phyloP scores from a whole-genome alignment of 75 land plant genomes.

The Sequoia sempervirens region DNA sequence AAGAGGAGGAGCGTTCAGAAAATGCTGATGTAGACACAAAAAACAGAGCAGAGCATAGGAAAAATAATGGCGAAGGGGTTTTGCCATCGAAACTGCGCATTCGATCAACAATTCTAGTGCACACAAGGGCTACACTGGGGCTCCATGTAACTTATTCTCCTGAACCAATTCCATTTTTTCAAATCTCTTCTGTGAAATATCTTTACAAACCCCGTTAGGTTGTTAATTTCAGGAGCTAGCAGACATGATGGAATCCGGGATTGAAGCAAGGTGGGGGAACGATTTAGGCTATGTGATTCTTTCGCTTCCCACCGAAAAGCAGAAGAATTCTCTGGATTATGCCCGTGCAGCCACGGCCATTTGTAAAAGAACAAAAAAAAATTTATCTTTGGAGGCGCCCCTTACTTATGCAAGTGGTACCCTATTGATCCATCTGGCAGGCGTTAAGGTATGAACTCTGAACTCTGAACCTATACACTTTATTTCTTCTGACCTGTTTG shows the following conservation, averaged over 20 bases:
- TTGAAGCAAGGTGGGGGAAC: slow-evolving; percentile 61
- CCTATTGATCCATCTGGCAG: slow-evolving; percentile 38
- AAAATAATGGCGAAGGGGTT: not conserved
- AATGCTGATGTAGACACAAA: not conserved
- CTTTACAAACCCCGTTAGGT: no score
- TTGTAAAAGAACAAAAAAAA: slow-evolving; percentile 47
- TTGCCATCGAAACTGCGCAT: slow-evolving; percentile 39
- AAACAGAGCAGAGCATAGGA: not conserved
- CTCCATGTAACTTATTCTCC: slow-evolving; percentile 36
- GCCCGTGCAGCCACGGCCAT: slow-evolving; percentile 43
- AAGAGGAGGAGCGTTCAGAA: slow-evolving; percentile 3
- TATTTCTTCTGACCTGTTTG: not conserved
- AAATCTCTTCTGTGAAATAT: not conserved
- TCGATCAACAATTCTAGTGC: slow-evolving; percentile 53
- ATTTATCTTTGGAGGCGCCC: slow-evolving; percentile 51
- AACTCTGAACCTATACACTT: not conserved
- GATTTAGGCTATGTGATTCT: slow-evolving; percentile 59
- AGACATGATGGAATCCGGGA: slow-evolving; percentile 58
- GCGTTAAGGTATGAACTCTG: slow-evolving; percentile 49
- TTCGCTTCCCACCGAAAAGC: slow-evolving; percentile 31
- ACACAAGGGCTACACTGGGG: slow-evolving; percentile 60
- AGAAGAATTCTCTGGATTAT: slow-evolving; percentile 58
- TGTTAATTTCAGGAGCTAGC: slow-evolving; percentile 38
- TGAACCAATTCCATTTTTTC: not conserved
- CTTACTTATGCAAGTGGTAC: slow-evolving; percentile 34